Evolutionary conservation across 2,329 filamentous ascomycete species (phyloP).

Genomic region (Nigrospora sphaerica): DNA sequence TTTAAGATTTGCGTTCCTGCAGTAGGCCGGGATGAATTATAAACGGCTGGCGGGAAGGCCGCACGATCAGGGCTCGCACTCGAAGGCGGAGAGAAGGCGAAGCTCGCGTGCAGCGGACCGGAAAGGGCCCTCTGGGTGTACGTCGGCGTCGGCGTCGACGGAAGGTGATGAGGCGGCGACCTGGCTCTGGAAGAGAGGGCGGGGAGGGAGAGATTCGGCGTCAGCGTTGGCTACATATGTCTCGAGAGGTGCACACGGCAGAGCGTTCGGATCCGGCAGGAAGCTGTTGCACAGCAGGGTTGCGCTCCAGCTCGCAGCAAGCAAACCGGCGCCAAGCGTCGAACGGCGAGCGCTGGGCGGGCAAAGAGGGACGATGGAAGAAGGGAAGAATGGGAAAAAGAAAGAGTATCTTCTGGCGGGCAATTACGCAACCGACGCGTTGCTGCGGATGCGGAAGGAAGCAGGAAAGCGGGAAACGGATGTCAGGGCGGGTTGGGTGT

Average conservation of each 20-base stretch:
- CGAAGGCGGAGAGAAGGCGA: conserved; percentile 33
- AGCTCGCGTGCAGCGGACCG: conserved; percentile 40
- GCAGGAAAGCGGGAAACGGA: background rate
- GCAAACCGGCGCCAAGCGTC: no score
- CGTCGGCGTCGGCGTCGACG: no score
- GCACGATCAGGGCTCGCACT: conserved; percentile 32
- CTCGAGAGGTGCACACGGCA: no score
- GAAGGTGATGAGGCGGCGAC: no score
- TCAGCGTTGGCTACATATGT: background rate
- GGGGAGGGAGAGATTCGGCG: background rate
- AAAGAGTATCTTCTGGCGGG: no score
- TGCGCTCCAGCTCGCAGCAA: background rate
- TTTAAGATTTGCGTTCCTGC: conserved; percentile 11
- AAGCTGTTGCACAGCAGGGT: background rate
- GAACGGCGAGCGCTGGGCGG: no score
- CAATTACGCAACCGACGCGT: no score
- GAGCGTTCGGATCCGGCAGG: background rate
- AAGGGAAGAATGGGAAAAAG: no score
- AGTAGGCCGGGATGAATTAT: conserved; percentile 15
- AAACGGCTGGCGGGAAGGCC: conserved; percentile 22
- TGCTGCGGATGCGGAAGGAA: no score
- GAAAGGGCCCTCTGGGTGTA: conserved; percentile 34
- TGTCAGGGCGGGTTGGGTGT: background rate
- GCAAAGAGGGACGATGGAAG: no score
- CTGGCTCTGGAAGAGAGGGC: background rate